Percentiles rank a stretch among this genome's conserved stretches.
Evolutionary conservation across 352 stramenopile genomes (phyloP).

Genomic region (Pythium aphanidermatum): DNA sequence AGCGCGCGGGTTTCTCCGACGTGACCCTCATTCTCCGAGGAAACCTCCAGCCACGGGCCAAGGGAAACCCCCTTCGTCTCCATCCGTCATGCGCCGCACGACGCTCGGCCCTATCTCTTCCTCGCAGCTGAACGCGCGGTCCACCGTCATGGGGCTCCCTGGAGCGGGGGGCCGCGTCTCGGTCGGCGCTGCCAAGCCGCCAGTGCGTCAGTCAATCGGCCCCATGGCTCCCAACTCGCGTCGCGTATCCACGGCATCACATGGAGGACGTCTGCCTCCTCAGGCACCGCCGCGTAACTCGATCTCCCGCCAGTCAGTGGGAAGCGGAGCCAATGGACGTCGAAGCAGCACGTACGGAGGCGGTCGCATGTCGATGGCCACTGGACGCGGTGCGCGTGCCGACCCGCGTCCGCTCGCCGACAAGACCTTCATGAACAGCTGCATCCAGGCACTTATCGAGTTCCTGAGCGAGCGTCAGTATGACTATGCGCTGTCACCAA

Average conservation of each 20-base stretch:
- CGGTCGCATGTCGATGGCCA: constrained; percentile 43
- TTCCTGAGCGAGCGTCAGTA: constrained; percentile 92
- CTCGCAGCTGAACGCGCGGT: constrained; percentile 74
- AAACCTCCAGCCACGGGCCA: too few species aligned
- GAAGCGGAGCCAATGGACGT: constrained; percentile 27
- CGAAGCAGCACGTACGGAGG: constrained; percentile 64
- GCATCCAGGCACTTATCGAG: constrained; percentile 90
- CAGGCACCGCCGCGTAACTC: constrained; percentile 31
- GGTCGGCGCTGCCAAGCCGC: constrained; percentile 35
- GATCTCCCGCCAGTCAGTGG: constrained; percentile 44
- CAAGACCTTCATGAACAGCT: constrained; percentile 89
- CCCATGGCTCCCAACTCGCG: constrained; percentile 26
- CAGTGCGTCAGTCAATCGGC: constrained; percentile 63
- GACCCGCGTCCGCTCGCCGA: constrained; percentile 88
- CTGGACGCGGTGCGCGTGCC: constrained; percentile 26
- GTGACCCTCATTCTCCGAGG: too few species aligned
- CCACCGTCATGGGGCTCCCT: constrained; percentile 21
- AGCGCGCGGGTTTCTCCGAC: too few species aligned
- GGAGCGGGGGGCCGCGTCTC: constrained; percentile 43
- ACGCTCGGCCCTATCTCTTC: constrained; percentile 80
- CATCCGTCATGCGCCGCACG: constrained; percentile 60
- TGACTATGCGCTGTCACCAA: constrained; percentile 87
- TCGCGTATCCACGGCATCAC: constrained; percentile 39
- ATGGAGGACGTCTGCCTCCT: constrained; percentile 11
- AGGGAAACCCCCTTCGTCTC: too few species aligned